Evolutionary conservation across 768 basidiomycete genomes (phyloP).

Genomic region (Agrocybe praecox): DNA sequence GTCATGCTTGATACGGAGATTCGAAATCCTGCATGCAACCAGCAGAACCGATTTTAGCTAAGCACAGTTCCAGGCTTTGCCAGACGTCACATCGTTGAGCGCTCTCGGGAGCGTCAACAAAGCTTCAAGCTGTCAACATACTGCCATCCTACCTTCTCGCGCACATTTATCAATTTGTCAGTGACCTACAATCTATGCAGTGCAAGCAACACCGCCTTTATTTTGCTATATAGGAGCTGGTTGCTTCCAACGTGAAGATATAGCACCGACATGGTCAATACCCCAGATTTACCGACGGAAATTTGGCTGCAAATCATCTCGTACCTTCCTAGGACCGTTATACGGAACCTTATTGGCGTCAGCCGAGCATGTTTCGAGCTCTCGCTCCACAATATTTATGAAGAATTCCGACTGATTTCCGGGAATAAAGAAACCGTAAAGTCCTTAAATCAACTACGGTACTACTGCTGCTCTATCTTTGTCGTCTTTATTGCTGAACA

Average conservation of each 20-base stretch:
- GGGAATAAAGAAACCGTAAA: constrained; percentile 20
- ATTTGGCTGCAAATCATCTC: constrained; percentile 28
- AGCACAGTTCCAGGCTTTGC: too few species aligned
- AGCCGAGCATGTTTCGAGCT: constrained; percentile 31
- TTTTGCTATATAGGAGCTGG: background rate
- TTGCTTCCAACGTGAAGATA: background rate
- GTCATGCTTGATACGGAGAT: too few species aligned
- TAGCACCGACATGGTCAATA: constrained; percentile 1
- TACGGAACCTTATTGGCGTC: constrained; percentile 29
- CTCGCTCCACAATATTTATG: constrained; percentile 29
- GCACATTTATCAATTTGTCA: too few species aligned
- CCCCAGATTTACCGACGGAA: constrained; percentile 24
- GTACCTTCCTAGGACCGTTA: constrained; percentile 21
- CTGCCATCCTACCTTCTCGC: too few species aligned
- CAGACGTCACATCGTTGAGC: too few species aligned
- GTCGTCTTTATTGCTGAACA: background rate
- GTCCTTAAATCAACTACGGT: constrained; percentile 25
- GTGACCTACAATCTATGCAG: too few species aligned
- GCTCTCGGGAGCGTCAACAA: too few species aligned
- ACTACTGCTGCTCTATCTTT: background rate
- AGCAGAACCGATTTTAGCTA: too few species aligned
- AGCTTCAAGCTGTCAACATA: too few species aligned
- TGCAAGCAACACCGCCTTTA: too few species aligned
- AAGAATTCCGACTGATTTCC: constrained; percentile 28
- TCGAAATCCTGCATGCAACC: too few species aligned